A percentile compares a stretch with the other conserved stretches of the same genome.
Evolutionary conservation across 1,284 basidiomycete genomes (phyloP).

Genomic region (Sanguinoderma infundibulare): DNA sequence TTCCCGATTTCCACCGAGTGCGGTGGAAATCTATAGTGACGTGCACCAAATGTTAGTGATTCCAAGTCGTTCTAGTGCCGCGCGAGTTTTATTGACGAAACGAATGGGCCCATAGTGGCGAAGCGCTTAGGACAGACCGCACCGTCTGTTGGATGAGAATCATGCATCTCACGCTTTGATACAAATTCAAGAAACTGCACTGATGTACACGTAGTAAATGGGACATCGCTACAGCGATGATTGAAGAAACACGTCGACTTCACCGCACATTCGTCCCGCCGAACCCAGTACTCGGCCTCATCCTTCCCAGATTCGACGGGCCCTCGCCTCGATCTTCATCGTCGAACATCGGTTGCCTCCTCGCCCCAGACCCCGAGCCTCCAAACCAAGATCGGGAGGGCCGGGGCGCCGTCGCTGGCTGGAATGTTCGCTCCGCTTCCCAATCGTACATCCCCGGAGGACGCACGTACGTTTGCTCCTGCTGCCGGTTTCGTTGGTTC

Average conservation of each 20-base stretch:
- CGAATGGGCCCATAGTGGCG: too few relatives aligned
- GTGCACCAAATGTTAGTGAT: too few relatives aligned
- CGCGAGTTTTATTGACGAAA: too few relatives aligned
- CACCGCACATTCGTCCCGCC: slow-evolving; percentile 68
- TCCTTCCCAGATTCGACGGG: slow-evolving; percentile 64
- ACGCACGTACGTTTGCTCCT: slow-evolving; percentile 15
- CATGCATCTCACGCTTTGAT: not conserved
- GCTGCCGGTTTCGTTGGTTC: slow-evolving; percentile 40
- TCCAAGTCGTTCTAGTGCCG: too few relatives aligned
- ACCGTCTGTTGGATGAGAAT: too few relatives aligned
- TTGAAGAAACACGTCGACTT: too few relatives aligned
- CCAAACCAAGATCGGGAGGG: slow-evolving; percentile 14
- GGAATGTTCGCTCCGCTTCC: slow-evolving; percentile 47
- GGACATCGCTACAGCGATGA: too few relatives aligned
- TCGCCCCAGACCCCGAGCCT: slow-evolving; percentile 1
- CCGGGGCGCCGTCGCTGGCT: slow-evolving; percentile 10
- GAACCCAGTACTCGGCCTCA: slow-evolving; percentile 70
- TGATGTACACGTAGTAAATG: not conserved
- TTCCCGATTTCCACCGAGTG: too few relatives aligned
- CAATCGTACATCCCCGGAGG: slow-evolving; percentile 51
- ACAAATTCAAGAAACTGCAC: not conserved
- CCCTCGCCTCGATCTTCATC: slow-evolving; percentile 69
- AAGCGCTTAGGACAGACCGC: too few relatives aligned
- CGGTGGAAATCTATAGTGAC: too few relatives aligned
- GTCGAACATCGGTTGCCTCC: slow-evolving; percentile 21